Evolutionary conservation across 352 stramenopile species (phyloP).

Genomic region (Nothophytophthora sp.): DNA sequence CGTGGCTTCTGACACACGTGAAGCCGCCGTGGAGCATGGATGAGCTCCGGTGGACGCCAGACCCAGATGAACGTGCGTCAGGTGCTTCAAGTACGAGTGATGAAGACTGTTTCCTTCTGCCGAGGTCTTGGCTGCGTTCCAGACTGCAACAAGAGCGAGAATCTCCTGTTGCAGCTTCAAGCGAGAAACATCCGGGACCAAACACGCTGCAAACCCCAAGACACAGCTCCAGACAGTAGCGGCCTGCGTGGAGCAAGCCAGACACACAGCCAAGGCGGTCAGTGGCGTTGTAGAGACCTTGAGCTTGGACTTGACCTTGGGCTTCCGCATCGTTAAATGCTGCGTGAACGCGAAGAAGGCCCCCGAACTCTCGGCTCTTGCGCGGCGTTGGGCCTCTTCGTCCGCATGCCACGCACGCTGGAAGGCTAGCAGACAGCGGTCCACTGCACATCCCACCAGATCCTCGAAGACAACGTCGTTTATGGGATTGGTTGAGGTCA

Average conservation of each 20-base stretch:
- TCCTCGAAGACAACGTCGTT: constrained; percentile 15
- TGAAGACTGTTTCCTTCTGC: constrained; percentile 15
- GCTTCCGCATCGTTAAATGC: constrained; percentile 24
- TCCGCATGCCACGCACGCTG: constrained; percentile 50
- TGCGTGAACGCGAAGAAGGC: constrained; percentile 60
- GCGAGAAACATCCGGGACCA: constrained; percentile 15
- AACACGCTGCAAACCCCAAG: constrained; percentile 13
- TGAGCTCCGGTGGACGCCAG: constrained; percentile 12
- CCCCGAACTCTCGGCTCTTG: constrained; percentile 23
- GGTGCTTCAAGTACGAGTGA: constrained; percentile 42
- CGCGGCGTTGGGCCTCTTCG: constrained; percentile 36
- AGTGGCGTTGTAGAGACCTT: not conserved
- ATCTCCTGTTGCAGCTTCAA: constrained; percentile 47
- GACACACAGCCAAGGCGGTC: constrained; percentile 7
- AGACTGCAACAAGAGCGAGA: constrained; percentile 11
- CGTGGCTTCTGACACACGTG: constrained; percentile 29
- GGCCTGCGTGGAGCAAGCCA: constrained; percentile 21
- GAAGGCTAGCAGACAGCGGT: constrained; percentile 27
- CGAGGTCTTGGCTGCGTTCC: constrained; percentile 19
- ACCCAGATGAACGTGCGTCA: constrained; percentile 40
- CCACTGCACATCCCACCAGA: constrained; percentile 4
- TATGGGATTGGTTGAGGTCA: constrained; percentile 12
- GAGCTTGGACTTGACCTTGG: constrained; percentile 11
- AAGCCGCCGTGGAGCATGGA: constrained; percentile 6
- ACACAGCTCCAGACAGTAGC: constrained; percentile 20